Evolutionary conservation across 2,329 filamentous ascomycete species (phyloP), one percentile per base, ranked within the genome.

Genomic region (Ascochyta clinopodiicola): DNA sequence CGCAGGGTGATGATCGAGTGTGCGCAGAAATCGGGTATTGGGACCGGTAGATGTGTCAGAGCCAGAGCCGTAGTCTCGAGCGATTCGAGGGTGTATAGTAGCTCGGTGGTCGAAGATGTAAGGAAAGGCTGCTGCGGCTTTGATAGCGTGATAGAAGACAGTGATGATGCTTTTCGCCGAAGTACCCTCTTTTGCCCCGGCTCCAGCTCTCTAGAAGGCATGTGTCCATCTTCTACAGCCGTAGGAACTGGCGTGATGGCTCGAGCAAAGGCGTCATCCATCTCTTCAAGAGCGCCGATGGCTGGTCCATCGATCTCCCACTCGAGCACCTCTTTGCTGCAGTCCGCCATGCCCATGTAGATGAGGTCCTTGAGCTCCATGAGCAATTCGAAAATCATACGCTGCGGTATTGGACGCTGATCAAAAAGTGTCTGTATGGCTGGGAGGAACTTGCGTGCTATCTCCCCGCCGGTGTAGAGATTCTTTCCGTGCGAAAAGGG

Each of bases 321-420:
- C 24, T 72, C 71, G 9, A 72, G 27, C 1, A 73, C 67, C 19
- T 70, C 65, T 8, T 61, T 59, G 10, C 61, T 61, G 34, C 68
- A 72, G 10, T 62, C 63, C 17, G 57, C 47, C 64, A 71, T 71
- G 8, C 64, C 69, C 40, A 61, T 40, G 32, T 67, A 71, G 1
- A 72, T 56, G 3, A 73, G 46, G 19, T 74, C 71, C 42, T 74
- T 74, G 10, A 72, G 45, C 35, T 74, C 71, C 66, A 74, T 68
- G 10, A 73, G 55, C 3, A 74, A 44, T 39, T 74, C 71, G 36
- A 73, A 72, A 25, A 72, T 72, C 68, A 74, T 73, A 15, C 70
- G 62, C 21, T 72, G 69, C 4, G 71, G 71, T 19, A 68, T 54
- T 0, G 69, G 71, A 6, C 56, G 58, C 36, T 72, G 70, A 32